A percentile compares a stretch with the other conserved stretches of the same genome.
These are phyloP conservation scores for Avena eriantha DNA, from an alignment of 176 grass and related monocot genomes.

Conservation along the genomic window DNA sequence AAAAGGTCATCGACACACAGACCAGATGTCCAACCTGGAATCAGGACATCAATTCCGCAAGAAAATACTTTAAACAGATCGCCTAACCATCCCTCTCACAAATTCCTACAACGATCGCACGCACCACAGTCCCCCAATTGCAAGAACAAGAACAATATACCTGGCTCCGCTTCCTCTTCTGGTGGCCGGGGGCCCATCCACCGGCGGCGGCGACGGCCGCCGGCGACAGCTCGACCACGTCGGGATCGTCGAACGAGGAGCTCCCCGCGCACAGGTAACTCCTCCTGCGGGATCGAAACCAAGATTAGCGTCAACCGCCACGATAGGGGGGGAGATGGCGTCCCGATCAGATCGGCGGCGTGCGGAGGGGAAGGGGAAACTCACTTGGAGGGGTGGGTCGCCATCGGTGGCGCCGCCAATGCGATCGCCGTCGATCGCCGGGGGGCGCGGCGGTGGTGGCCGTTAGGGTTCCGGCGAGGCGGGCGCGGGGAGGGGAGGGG, in stretches of 20 bases:
- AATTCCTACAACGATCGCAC: not conserved
- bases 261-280: slow-evolving; percentile 51
- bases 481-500: not conserved
- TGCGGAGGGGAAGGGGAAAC: not conserved
- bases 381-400: slow-evolving; percentile 58
- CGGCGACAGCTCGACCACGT: slow-evolving; percentile 63
- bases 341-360: slow-evolving; percentile 34
- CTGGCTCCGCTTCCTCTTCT: slow-evolving; percentile 70
- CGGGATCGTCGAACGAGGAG: slow-evolving; percentile 63
- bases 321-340: not conserved
- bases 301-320: not conserved
- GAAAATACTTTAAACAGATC: not conserved
- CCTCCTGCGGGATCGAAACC: slow-evolving; percentile 26
- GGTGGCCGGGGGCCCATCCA: slow-evolving; percentile 57
- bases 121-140: not conserved
- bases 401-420: slow-evolving; percentile 46
- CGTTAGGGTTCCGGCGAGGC: slow-evolving; percentile 45
- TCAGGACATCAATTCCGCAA: not conserved
- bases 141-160: slow-evolving; percentile 34
- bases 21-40: not conserved
- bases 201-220: slow-evolving; percentile 43
- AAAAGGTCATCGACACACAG: not conserved
- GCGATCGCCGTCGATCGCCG: slow-evolving; percentile 45
- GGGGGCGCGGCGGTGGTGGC: not conserved
- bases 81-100: not conserved